Evolutionary conservation across 2,329 filamentous ascomycete genomes (phyloP).

Genomic region (Penicillium sp.): DNA sequence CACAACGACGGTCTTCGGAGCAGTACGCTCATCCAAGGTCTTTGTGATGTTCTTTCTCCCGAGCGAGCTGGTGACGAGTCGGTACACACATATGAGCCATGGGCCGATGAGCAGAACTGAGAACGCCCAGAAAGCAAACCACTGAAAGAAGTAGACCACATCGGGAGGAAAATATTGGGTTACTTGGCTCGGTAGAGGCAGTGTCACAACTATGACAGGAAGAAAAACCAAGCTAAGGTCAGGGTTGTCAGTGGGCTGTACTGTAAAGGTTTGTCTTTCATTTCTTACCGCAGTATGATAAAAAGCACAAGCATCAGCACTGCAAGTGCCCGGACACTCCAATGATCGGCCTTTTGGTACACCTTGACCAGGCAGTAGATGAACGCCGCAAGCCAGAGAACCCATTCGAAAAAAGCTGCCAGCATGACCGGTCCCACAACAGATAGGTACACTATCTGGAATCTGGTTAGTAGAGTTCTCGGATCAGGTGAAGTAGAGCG

Average conservation of each 20-base stretch:
- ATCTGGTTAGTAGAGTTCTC: neutral
- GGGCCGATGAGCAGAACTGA: conserved; percentile 77
- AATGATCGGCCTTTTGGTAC: conserved; percentile 81
- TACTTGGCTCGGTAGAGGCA: conserved; percentile 71
- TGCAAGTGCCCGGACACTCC: conserved; percentile 74
- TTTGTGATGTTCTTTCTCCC: conserved; percentile 78
- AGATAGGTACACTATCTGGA: conserved; percentile 74
- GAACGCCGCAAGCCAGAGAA: conserved; percentile 91
- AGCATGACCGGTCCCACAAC: conserved; percentile 78
- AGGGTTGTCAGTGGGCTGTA: conserved; percentile 1
- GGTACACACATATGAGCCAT: conserved; percentile 89
- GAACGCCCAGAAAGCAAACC: conserved; percentile 95
- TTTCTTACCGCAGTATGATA: conserved; percentile 62
- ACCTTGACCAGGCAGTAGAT: conserved; percentile 86
- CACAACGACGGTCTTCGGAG: conserved; percentile 89
- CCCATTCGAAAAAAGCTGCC: conserved; percentile 84
- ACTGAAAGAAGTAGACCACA: conserved; percentile 72
- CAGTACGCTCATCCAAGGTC: conserved; percentile 74
- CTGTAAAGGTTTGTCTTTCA: no score
- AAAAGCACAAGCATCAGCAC: conserved; percentile 70
- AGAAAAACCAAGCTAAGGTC: conserved; percentile 69
- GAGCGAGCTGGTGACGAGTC: conserved; percentile 79
- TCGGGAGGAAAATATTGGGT: conserved; percentile 64
- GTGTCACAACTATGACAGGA: conserved; percentile 87
- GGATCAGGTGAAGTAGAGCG: no score